Base-by-base conservation (phyloP, 129 eudicot species). In the Flaveria sonorensis region DNA sequence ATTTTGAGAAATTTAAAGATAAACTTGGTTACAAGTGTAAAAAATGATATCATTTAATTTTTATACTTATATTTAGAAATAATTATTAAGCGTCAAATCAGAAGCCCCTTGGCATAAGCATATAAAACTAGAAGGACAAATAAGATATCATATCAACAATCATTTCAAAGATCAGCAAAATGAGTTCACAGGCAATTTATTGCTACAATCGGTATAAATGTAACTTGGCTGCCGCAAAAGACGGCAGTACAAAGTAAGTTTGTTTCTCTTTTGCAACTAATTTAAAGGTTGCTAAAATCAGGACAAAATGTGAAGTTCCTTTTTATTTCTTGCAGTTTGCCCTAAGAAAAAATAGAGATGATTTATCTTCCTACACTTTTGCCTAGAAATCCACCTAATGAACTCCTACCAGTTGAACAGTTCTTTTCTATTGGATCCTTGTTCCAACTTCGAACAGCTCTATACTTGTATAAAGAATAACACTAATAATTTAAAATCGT, bases 381-480 rank as follows among this genome's bases (percentile, higher is more conserved):
- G 40, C 40, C 40, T 36, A 36, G 40, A 36, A 36, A 36, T 36
- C 40, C 40, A 36, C 40, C 40, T 36, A 36, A 36, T 36, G 40
- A 36, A 36, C 40, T 36, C 40, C 7, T 36, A 36, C 40, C 40
- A 36, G 40, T 36, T 36, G 40, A 36, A 0, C 40, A 36, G 40
- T 36, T 36, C 5, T 4, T 36, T 36, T 36, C 40, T 36, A 69
- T 11, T 8, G 3, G 32, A 69, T 69, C 40, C 40, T 69, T 23
- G 51, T 68, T 68, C 12, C 21, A 68, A 69, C 12, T 68, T 68
- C 24, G 13, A 68, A 69, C 12, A 14, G 59, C 60, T 70, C 63
- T 32, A 11, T 15, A 9, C 24, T 26, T 50, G 63, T 6, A 71
- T 71, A 51, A 51, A 50, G 13, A 7, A 70, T 24, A 24, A 30